Percentiles rank a stretch among this genome's conserved stretches.
Conservation (phyloP, 257 asterid genomes). For the Przewalskia tangutica region DNA sequence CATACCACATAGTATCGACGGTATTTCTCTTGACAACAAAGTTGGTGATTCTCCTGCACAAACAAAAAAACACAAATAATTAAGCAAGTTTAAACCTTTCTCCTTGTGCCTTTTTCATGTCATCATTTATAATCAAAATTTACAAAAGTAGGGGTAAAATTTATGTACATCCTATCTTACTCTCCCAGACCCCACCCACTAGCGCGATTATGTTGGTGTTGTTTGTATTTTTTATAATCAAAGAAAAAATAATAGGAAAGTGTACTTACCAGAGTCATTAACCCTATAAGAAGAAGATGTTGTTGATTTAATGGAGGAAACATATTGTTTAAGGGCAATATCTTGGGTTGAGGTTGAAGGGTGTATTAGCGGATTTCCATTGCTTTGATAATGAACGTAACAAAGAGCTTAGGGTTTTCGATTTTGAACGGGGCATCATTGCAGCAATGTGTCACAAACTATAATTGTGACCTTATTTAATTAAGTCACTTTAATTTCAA, state of each 20-base stretch:
- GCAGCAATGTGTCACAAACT: conserved; percentile 10
- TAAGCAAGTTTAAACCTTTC: too few relatives aligned
- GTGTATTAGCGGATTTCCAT: background rate
- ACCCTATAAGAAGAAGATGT: background rate
- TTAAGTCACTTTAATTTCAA: too few relatives aligned
- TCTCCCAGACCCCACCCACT: too few relatives aligned
- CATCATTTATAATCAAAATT: too few relatives aligned
- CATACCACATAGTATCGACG: conserved; percentile 42
- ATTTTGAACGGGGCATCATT: conserved; percentile 39
- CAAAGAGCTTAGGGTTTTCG: conserved; percentile 37
- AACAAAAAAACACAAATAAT: background rate
- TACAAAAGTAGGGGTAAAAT: too few relatives aligned
- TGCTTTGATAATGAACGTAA: conserved; percentile 22
- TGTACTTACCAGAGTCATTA: conserved; percentile 30
- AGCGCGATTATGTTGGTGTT: too few relatives aligned
- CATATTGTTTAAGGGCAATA: conserved; percentile 27
- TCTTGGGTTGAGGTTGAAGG: conserved; percentile 18
- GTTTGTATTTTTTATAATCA: too few relatives aligned
- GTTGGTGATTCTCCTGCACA: conserved; percentile 33
- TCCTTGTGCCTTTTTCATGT: too few relatives aligned
- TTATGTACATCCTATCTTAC: too few relatives aligned
- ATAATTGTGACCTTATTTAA: too few relatives aligned
- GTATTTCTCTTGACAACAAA: conserved; percentile 26
- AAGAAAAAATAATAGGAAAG: background rate
- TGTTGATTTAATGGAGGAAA: conserved; percentile 10